phyloP scores from a whole-genome alignment of 169 alveolate genomes.

The Amoebophrya sp. region DNA sequence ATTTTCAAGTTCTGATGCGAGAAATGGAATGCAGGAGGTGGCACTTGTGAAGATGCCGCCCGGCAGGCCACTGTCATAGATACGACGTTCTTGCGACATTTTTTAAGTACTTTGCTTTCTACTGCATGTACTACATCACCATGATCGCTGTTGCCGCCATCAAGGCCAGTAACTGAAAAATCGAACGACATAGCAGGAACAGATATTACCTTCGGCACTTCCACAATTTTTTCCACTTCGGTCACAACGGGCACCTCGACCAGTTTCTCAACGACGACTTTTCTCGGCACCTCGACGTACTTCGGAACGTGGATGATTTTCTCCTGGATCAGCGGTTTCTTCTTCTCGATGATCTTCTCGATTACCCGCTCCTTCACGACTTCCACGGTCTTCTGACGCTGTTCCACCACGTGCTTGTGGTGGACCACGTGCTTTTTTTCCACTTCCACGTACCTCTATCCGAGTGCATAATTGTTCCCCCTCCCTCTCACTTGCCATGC shows the following conservation, averaged over 20 bases:
- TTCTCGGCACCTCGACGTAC: neutral
- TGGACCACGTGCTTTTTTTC: neutral
- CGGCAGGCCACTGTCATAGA: too few relatives aligned
- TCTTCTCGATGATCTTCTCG: neutral
- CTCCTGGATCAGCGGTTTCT: neutral
- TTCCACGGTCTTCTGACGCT: neutral
- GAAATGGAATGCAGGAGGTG: neutral
- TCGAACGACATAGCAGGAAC: too few relatives aligned
- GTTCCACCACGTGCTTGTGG: neutral
- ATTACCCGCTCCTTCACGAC: neutral
- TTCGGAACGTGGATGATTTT: neutral
- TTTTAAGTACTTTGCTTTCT: too few relatives aligned
- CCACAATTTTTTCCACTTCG: neutral
- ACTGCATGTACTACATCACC: too few relatives aligned
- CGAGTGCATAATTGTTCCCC: too few relatives aligned
- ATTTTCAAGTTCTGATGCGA: neutral
- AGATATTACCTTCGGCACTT: neutral
- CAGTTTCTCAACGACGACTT: neutral
- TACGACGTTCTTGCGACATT: too few relatives aligned
- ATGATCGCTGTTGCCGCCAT: too few relatives aligned
- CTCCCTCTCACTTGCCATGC: too few relatives aligned
- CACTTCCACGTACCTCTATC: neutral
- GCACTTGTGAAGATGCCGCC: neutral
- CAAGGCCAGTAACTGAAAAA: too few relatives aligned
- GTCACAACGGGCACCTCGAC: neutral